phyloP scores from a whole-genome alignment of 2,329 filamentous ascomycete species.

The Chaetomium sp. region DNA sequence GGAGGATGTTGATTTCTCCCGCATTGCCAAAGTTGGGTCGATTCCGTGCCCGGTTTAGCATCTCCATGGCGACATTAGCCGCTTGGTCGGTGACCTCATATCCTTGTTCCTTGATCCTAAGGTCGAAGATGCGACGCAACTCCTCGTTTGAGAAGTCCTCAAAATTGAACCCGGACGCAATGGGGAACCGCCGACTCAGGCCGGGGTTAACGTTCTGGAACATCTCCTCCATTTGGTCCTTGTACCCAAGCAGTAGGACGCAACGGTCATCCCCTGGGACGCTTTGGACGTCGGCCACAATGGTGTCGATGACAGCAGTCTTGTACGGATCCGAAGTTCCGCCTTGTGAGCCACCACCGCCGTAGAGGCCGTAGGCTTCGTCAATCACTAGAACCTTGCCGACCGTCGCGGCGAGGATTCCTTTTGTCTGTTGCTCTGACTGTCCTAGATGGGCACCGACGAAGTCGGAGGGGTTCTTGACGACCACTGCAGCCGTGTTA shows the following conservation, averaged over 20 bases:
- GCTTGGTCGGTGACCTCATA: slow-evolving; percentile 56
- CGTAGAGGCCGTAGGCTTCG: slow-evolving; percentile 71
- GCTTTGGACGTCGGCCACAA: slow-evolving; percentile 73
- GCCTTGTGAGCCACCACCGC: slow-evolving; percentile 39
- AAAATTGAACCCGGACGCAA: slow-evolving; percentile 66
- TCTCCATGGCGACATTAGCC: slow-evolving; percentile 57
- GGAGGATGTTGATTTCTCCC: slow-evolving; percentile 71
- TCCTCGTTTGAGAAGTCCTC: slow-evolving; percentile 66
- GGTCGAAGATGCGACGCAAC: slow-evolving; percentile 59
- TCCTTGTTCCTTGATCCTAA: slow-evolving; percentile 62
- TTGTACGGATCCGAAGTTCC: slow-evolving; percentile 51
- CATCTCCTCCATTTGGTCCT: slow-evolving; percentile 70
- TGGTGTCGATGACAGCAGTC: slow-evolving; percentile 69
- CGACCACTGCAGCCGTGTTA: slow-evolving; percentile 51
- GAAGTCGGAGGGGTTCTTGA: slow-evolving; percentile 76
- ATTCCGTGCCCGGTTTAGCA: slow-evolving; percentile 63
- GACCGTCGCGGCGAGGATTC: slow-evolving; percentile 63
- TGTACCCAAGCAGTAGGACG: slow-evolving; percentile 71
- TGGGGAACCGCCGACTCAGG: slow-evolving; percentile 64
- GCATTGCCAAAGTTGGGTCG: slow-evolving; percentile 71
- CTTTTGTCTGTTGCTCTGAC: slow-evolving; percentile 73
- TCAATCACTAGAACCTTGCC: slow-evolving; percentile 82
- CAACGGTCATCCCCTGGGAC: slow-evolving; percentile 71
- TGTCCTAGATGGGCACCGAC: slow-evolving; percentile 63
- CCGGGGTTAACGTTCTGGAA: slow-evolving; percentile 75